These are phyloP conservation scores for Kodamaea kakaduensis DNA, from an alignment of 805 yeast species.

Conservation along the genomic window DNA sequence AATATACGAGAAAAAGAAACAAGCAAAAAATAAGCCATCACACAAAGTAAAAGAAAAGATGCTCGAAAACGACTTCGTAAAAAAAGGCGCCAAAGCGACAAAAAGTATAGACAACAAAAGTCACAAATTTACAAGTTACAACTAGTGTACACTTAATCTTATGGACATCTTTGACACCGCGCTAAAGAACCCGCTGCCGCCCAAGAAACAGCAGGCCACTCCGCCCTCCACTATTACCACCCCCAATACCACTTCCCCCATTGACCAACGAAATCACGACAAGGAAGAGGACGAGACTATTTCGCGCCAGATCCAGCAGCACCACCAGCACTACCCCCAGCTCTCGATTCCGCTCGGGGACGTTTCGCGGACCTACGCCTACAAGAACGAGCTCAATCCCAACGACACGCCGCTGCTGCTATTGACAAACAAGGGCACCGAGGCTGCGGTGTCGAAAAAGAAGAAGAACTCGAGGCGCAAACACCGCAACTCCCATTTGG, in stretches of 20 bases:
- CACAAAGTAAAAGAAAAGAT: slow-evolving; percentile 3
- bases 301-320: slow-evolving; percentile 5
- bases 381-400: slow-evolving; percentile 7
- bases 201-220: slow-evolving; percentile 19
- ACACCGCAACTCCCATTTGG: slow-evolving; percentile 67
- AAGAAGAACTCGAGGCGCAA: slow-evolving; percentile 50
- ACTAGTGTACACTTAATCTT: too few relatives aligned
- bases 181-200: slow-evolving; percentile 36
- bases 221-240: slow-evolving; percentile 6
- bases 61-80: slow-evolving; percentile 4
- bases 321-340: slow-evolving; percentile 5
- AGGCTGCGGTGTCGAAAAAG: slow-evolving; percentile 12
- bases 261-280: slow-evolving; percentile 8
- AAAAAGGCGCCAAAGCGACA: slow-evolving; percentile 1
- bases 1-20: slow-evolving; percentile 4
- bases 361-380: slow-evolving; percentile 4
- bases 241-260: background rate
- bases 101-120: slow-evolving; percentile 2
- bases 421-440: slow-evolving; percentile 7
- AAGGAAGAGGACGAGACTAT: background rate
- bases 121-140: too few relatives aligned
- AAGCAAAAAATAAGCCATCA: slow-evolving; percentile 2
- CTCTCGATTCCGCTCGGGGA: slow-evolving; percentile 4
- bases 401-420: slow-evolving; percentile 8
- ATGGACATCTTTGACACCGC: slow-evolving; percentile 28